phyloP scores from a whole-genome alignment of 78 protist genomes.

The Tieghemostelium lacteum region DNA sequence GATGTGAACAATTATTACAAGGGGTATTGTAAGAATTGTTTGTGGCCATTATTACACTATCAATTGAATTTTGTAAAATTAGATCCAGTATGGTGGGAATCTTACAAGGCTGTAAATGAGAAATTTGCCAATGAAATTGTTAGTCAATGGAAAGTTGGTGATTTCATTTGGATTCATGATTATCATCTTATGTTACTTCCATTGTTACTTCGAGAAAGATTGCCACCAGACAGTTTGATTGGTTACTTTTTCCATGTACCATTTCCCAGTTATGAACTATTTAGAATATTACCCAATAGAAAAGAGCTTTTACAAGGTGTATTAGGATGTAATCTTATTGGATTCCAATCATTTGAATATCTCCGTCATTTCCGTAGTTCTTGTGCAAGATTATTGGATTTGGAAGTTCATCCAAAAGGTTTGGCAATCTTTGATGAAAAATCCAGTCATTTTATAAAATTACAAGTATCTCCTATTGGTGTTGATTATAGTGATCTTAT shows the following conservation, averaged over 20 bases:
- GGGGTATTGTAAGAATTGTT: slow-evolving; percentile 83
- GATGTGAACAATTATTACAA: slow-evolving; percentile 55
- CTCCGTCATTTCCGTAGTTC: slow-evolving; percentile 39
- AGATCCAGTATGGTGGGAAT: slow-evolving; percentile 55
- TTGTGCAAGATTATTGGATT: slow-evolving; percentile 56
- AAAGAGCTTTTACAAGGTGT: slow-evolving; percentile 83
- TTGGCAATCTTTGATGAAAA: slow-evolving; percentile 11
- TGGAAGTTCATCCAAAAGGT: slow-evolving; percentile 56
- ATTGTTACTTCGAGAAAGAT: slow-evolving; percentile 52
- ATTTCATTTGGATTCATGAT: slow-evolving; percentile 85
- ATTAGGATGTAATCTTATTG: slow-evolving; percentile 86
- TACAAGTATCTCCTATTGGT: slow-evolving; percentile 62
- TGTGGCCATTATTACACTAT: slow-evolving; percentile 92
- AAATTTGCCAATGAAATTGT: slow-evolving; percentile 62
- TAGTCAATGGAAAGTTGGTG: slow-evolving; percentile 40
- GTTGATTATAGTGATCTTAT: slow-evolving; percentile 27
- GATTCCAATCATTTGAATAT: slow-evolving; percentile 86
- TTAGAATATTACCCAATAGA: slow-evolving; percentile 89
- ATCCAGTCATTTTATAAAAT: slow-evolving; percentile 9
- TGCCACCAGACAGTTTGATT: slow-evolving; percentile 43
- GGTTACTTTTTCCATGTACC: slow-evolving; percentile 96
- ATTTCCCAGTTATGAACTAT: slow-evolving; percentile 92
- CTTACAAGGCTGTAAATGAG: slow-evolving; percentile 72
- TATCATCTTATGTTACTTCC: slow-evolving; percentile 94
- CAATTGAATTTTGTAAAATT: slow-evolving; percentile 21